Evolutionary conservation across 75 land plant species (phyloP).

Genomic region (Chamaecyparis obtusa): DNA sequence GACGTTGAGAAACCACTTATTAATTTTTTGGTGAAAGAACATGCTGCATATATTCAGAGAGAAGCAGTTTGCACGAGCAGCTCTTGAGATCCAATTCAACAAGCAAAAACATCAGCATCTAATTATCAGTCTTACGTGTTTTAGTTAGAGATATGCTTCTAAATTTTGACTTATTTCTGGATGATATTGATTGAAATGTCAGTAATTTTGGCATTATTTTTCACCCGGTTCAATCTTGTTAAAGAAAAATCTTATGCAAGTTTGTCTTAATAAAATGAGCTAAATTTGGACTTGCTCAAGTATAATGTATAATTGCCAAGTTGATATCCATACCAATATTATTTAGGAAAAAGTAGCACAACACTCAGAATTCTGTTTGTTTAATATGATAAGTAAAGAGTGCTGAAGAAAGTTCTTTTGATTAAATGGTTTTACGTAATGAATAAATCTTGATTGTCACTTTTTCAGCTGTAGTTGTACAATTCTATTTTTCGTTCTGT

Average conservation of each 20-base stretch:
- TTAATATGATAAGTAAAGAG: not conserved
- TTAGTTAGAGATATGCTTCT: not conserved
- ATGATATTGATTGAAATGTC: not conserved
- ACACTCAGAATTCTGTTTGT: not conserved
- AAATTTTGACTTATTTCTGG: not conserved
- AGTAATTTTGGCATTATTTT: not conserved
- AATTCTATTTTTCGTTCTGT: not conserved
- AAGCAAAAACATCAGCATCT: not conserved
- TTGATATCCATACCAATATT: not conserved
- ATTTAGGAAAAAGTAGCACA: not conserved
- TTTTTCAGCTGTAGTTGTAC: not conserved
- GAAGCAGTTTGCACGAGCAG: not conserved
- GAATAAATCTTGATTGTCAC: not conserved
- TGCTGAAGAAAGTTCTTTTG: not conserved
- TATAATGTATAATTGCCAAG: not conserved
- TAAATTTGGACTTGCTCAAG: not conserved
- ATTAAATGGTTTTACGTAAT: not conserved
- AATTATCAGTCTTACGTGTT: not conserved
- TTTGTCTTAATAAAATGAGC: not conserved
- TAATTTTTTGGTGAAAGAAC: slow-evolving; percentile 48
- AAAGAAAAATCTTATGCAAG: not conserved
- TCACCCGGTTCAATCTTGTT: not conserved
- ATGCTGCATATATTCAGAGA: slow-evolving; percentile 29
- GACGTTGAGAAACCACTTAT: slow-evolving; percentile 80
- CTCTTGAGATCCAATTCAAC: not conserved